phyloP scores from a whole-genome alignment of 2,329 filamentous ascomycete genomes.

The Phyllosticta ampelicida region DNA sequence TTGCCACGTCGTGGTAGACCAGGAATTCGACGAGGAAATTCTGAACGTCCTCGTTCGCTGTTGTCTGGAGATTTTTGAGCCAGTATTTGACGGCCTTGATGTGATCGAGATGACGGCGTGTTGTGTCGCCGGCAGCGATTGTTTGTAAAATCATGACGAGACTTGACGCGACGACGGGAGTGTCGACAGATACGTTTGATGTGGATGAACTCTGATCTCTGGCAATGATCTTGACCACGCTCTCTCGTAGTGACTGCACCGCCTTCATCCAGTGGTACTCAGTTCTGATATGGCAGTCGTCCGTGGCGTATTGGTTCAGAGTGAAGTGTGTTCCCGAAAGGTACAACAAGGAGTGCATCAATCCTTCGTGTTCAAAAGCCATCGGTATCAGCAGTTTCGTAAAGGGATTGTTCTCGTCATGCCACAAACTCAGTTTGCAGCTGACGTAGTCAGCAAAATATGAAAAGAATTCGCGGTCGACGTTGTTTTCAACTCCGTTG shows the following conservation, averaged over 20 bases:
- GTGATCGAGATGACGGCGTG: constrained; percentile 56
- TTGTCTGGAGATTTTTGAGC: constrained; percentile 47
- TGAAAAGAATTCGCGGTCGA: constrained; percentile 71
- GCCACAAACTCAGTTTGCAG: constrained; percentile 70
- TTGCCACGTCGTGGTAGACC: constrained; percentile 63
- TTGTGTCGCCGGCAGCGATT: constrained; percentile 47
- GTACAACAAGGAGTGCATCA: constrained; percentile 86
- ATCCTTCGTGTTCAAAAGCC: constrained; percentile 64
- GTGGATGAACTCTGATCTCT: constrained; percentile 16
- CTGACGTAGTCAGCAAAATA: constrained; percentile 75
- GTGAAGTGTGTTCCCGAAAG: constrained; percentile 61
- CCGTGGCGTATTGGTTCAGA: background rate
- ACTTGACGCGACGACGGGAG: constrained; percentile 51
- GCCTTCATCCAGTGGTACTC: background rate
- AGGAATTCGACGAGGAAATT: constrained; percentile 68
- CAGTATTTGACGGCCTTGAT: constrained; percentile 65
- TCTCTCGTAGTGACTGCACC: background rate
- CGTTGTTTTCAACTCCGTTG: constrained; percentile 66
- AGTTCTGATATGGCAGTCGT: background rate
- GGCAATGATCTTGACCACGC: background rate
- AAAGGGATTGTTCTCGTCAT: constrained; percentile 70
- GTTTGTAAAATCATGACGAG: constrained; percentile 50
- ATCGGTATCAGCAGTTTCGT: constrained; percentile 74
- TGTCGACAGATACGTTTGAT: constrained; percentile 35
- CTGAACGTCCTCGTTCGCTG: constrained; percentile 57